These are phyloP conservation scores for Epichloe typhina DNA, from an alignment of 2,329 filamentous ascomycete species.

Conservation along the genomic window DNA sequence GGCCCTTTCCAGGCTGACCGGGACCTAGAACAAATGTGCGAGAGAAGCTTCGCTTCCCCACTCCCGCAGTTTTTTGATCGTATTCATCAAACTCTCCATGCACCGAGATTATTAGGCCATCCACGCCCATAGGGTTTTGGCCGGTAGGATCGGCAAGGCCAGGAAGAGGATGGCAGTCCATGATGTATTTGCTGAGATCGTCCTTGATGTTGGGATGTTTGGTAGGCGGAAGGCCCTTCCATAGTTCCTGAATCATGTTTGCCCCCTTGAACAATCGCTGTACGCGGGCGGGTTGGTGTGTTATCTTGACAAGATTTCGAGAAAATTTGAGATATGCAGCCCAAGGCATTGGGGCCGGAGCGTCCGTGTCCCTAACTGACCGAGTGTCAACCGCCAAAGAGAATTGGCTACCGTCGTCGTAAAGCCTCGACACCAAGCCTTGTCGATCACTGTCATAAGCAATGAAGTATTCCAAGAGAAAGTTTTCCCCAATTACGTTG, in stretches of 20 bases:
- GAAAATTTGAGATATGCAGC: constrained; percentile 63
- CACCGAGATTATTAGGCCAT: constrained; percentile 65
- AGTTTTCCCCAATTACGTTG: constrained; percentile 59
- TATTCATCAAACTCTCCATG: constrained; percentile 77
- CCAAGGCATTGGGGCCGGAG: constrained; percentile 45
- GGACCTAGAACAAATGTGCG: constrained; percentile 70
- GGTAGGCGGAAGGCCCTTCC: constrained; percentile 58
- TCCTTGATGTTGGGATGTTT: constrained; percentile 58
- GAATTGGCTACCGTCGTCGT: constrained; percentile 64
- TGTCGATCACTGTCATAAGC: constrained; percentile 61
- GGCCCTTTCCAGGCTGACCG: constrained; percentile 48
- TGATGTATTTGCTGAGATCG: constrained; percentile 60
- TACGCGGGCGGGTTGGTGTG: constrained; percentile 42
- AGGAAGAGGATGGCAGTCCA: constrained; percentile 67
- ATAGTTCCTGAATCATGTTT: constrained; percentile 52
- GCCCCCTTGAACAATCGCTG: constrained; percentile 53
- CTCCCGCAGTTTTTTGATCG: constrained; percentile 39
- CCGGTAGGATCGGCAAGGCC: constrained; percentile 58
- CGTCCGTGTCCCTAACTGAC: constrained; percentile 34
- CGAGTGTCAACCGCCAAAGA: constrained; percentile 59
- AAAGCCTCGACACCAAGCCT: constrained; percentile 50
- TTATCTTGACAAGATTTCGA: constrained; percentile 63
- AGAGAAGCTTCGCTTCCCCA: constrained; percentile 64
- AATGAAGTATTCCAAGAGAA: constrained; percentile 60
- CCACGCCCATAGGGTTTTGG: constrained; percentile 51